phyloP scores from a whole-genome alignment of 352 stramenopile genomes.

The Phytophthora colocasiae region DNA sequence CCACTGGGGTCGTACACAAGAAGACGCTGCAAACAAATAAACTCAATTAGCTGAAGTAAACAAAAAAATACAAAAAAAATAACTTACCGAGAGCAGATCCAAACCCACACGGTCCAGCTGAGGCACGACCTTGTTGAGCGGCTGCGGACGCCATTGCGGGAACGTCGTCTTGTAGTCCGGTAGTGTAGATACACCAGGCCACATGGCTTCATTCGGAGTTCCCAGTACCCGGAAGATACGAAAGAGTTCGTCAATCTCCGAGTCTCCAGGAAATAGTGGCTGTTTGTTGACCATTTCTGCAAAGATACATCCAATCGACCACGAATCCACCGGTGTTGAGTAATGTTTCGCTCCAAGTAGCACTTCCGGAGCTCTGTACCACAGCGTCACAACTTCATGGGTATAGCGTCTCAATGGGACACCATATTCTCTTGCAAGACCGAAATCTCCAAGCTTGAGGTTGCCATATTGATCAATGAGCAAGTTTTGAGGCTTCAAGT shows the following conservation, averaged over 20 bases:
- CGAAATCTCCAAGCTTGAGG: conserved; percentile 95
- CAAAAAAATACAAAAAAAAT: conserved; percentile 11
- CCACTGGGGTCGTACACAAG: conserved; percentile 82
- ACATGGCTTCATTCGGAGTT: conserved; percentile 96
- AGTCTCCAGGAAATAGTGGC: conserved; percentile 93
- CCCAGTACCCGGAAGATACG: conserved; percentile 98
- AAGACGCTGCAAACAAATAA: conserved; percentile 53
- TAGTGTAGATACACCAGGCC: conserved; percentile 96
- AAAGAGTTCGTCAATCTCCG: conserved; percentile 99
- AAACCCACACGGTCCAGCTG: conserved; percentile 81
- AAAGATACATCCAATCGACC: conserved; percentile 95
- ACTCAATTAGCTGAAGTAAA: conserved; percentile 3
- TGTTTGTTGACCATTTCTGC: conserved; percentile 94
- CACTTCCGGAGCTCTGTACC: conserved; percentile 96
- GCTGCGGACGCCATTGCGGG: conserved; percentile 96
- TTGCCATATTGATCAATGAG: conserved; percentile 89
- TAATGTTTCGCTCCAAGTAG: conserved; percentile 95
- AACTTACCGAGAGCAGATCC: conserved; percentile 80
- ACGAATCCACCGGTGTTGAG: conserved; percentile 93
- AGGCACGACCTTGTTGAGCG: conserved; percentile 89
- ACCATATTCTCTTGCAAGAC: conserved; percentile 89
- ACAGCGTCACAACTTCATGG: conserved; percentile 96
- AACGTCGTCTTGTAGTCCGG: conserved; percentile 98
- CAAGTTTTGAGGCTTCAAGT: conserved; percentile 98
- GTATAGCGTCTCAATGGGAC: conserved; percentile 92